phyloP scores from a whole-genome alignment of 2,329 filamentous ascomycete species.

The Talaromyces rugulosus region DNA sequence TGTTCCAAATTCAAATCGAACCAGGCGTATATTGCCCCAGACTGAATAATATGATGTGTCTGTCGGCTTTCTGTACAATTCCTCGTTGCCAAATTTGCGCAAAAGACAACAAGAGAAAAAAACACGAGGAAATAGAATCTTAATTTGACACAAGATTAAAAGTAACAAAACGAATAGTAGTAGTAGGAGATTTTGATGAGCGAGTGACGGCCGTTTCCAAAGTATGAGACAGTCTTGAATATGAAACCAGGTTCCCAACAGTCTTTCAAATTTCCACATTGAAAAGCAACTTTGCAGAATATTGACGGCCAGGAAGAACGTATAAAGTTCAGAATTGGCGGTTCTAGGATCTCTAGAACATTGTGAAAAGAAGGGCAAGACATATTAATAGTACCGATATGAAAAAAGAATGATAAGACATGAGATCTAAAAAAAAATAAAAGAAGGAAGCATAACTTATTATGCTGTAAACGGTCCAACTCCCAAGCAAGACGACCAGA shows the following conservation, averaged over 20 bases:
- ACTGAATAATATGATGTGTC: background rate
- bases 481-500: constrained; percentile 1
- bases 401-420: constrained; percentile 7
- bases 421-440: background rate
- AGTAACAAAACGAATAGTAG: background rate
- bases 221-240: background rate
- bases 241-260: background rate
- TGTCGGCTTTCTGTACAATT: background rate
- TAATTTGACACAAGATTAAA: background rate
- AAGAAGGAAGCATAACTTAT: background rate
- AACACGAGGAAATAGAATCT: background rate
- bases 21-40: background rate
- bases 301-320: background rate
- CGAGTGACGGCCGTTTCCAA: constrained; percentile 10
- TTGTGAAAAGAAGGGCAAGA: background rate
- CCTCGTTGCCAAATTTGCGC: background rate
- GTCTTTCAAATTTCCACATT: background rate
- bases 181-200: background rate
- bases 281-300: background rate
- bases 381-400: constrained; percentile 6
- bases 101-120: background rate
- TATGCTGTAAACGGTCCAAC: background rate
- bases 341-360: background rate
- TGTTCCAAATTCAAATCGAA: background rate
- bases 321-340: background rate